Base-by-base conservation (phyloP, 2,329 filamentous ascomycete species). In the Cryphonectria naterciae region DNA sequence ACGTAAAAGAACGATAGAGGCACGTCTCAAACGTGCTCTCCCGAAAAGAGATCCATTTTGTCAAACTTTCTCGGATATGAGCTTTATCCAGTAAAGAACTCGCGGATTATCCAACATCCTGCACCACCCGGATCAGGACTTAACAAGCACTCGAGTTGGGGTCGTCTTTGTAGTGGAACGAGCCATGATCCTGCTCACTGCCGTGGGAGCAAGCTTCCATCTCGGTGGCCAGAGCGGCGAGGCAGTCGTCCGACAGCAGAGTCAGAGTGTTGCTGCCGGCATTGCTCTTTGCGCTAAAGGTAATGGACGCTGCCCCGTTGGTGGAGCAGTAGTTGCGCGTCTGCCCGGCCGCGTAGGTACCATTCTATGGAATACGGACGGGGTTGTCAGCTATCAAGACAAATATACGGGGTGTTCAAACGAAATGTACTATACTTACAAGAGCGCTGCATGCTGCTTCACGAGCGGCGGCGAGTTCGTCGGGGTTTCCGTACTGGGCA, bases 171-270 rank as follows among this genome's bases (percentile, higher is more conserved):
- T 61, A 61, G 35, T 32, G 28, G 58, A 61, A 61, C 11, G 58
- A 61, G 28, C 58, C 58, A 35, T 61, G 58, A 10, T 22, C 17
- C 58, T 61, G 58, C 17, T 35, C 58, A 35, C 58, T 61, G 32
- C 58, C 58, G 13, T 61, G 58, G 58, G 28, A 15, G 19, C 58
- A 61, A 61, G 58, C 58, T 22, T 61, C 58, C 58, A 61, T 61
- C 28, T 61, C 58, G 35, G 35, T 61, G 15, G 28, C 39, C 58
- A 61, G 13, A 35, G 58, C 58, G 2, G 58, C 28, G 11, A 61
- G 28, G 35, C 58, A 61, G 11, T 61, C 58, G 32, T 61, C 58
- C 58, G 25, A 15, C 58, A 35, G 8, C 28, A 61, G 35, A 35
- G 58, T 61, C 58, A 61, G 32, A 19, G 58, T 61, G 11, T 17